Evolutionary conservation across 257 asterid genomes (phyloP), one percentile per base, ranked within the genome.

Genomic region (Coffea eugenioides): DNA sequence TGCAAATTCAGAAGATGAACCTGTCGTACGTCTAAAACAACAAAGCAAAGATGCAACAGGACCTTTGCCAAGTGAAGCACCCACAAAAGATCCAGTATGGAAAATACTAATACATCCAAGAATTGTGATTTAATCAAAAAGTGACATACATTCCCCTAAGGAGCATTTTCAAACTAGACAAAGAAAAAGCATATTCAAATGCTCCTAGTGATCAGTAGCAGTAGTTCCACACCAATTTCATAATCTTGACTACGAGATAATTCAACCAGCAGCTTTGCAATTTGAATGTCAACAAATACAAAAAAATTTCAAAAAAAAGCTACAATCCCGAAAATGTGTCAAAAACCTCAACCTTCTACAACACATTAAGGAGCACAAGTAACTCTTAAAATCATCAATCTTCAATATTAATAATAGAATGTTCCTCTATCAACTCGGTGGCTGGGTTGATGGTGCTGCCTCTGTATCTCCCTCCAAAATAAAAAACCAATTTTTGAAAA

Each of bases 171-270:
- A 67, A 34, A 67, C 48, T 8, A 66, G 39, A 66, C 20, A 31
- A 13, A 66, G 31, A 66, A 21, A 68, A 39, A 7, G 73, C 73
- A 41, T 41, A 16, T 41, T 41, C 52, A 41, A 8, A 9, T 41
- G 73, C 20, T 69, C 34, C 34, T 1, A 31, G 34, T 31, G 1
- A 31, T 31, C 34, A 31, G 34, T 31, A 31, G 34, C 99, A 52
- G 99, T 93, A 27, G 99, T 95, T 75, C 99, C 99, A 76, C 99
- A 34, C 99, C 97, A 75, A 95, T 93, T 85, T 95, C 99, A 81
- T 95, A 95, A 83, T 95, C 99, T 80, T 95, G 99, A 88, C 99
- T 95, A 64, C 90, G 82, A 52, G 99, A 95, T 86, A 95, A 76
- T 77, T 95, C 98, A 83, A 95, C 99, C 99, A 95, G 93, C 82